Conservation (phyloP, 192 early-diverging fungal species). For the Umbelopsis ramanniana region DNA sequence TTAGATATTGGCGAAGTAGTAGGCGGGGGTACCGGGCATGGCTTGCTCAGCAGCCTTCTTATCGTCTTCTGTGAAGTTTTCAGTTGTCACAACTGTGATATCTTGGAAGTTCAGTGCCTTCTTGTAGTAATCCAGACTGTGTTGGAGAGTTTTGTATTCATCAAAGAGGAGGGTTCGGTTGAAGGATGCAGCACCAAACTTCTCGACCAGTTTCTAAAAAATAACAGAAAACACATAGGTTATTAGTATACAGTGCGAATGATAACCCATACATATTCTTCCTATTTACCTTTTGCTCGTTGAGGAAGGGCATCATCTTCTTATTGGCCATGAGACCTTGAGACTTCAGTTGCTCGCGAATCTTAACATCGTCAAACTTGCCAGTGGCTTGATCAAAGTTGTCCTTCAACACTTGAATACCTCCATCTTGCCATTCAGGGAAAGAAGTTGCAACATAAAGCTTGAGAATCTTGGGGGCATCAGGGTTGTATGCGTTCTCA, state of each 20-base stretch:
- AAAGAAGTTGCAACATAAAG: constrained; percentile 82
- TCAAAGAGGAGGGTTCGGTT: constrained; percentile 82
- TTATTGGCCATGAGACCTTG: constrained; percentile 91
- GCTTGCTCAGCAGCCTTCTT: constrained; percentile 51
- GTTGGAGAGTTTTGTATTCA: constrained; percentile 72
- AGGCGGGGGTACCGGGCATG: constrained; percentile 62
- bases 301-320: constrained; percentile 95
- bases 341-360: constrained; percentile 65
- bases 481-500: constrained; percentile 58
- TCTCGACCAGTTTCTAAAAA: constrained; percentile 82
- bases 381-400: constrained; percentile 56
- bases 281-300: constrained; percentile 52
- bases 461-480: constrained; percentile 70
- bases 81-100: constrained; percentile 53
- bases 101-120: constrained; percentile 61
- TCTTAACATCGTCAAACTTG: constrained; percentile 76
- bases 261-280: not conserved
- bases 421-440: constrained; percentile 93
- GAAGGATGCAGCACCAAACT: constrained; percentile 72
- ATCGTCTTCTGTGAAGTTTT: constrained; percentile 56
- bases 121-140: constrained; percentile 57
- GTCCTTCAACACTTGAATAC: constrained; percentile 58
- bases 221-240: no score
- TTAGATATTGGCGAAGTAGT: constrained; percentile 56
- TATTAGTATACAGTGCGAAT: not conserved